Conservation (phyloP, 1,139 yeast species). For the Eremothecium sinecaudum region DNA sequence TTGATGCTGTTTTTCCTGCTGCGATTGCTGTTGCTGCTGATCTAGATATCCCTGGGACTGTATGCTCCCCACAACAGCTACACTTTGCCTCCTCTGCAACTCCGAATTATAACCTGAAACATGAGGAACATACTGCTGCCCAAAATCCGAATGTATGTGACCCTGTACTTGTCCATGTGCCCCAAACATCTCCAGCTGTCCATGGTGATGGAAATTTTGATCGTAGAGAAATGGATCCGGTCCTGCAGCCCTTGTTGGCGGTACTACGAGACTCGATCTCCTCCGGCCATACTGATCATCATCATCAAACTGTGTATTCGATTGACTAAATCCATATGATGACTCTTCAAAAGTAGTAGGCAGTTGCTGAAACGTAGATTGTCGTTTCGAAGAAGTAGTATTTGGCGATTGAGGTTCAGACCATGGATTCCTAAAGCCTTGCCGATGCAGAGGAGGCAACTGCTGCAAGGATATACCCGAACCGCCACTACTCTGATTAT, state of each 20-base stretch:
- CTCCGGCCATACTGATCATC: slow-evolving; percentile 19
- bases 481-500: neutral
- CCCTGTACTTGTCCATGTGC: neutral
- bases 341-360: slow-evolving; percentile 14
- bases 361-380: slow-evolving; percentile 11
- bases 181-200: neutral
- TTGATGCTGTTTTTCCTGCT: slow-evolving; percentile 13
- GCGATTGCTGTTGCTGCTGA: slow-evolving; percentile 13
- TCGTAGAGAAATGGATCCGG: slow-evolving; percentile 35
- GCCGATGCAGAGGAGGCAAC: slow-evolving; percentile 5
- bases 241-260: slow-evolving; percentile 41
- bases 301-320: slow-evolving; percentile 6
- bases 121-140: slow-evolving; percentile 1
- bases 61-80: slow-evolving; percentile 12
- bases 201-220: slow-evolving; percentile 25
- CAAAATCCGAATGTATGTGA: neutral
- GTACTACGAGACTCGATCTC: slow-evolving; percentile 30
- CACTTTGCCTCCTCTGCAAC: slow-evolving; percentile 34
- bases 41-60: slow-evolving; percentile 9
- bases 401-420: slow-evolving; percentile 13
- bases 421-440: slow-evolving; percentile 18
- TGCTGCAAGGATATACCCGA: neutral
- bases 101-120: slow-evolving; percentile 17
- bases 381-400: slow-evolving; percentile 10
- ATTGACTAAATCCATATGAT: neutral